Conservation (phyloP, 1,284 basidiomycete genomes). For the Anthracocystis walkeri region DNA sequence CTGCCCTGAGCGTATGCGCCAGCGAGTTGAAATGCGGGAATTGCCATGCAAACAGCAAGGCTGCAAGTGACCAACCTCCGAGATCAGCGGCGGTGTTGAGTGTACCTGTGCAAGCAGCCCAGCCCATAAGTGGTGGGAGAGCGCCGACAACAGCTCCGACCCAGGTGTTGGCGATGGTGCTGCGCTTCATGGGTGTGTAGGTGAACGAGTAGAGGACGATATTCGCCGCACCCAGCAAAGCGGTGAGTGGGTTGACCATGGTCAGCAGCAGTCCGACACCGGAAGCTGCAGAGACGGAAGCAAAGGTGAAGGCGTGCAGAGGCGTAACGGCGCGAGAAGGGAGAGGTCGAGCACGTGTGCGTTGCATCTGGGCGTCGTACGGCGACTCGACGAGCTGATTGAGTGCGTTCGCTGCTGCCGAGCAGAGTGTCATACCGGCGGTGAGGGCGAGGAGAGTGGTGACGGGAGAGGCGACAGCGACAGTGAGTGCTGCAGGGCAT, state of each 20-base stretch:
- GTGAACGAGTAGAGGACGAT: constrained; percentile 89
- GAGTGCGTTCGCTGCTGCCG: constrained; percentile 90
- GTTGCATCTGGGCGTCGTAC: constrained; percentile 94
- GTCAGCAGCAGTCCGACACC: constrained; percentile 83
- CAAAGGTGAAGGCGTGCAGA: constrained; percentile 86
- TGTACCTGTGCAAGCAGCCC: constrained; percentile 90
- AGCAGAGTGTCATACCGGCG: constrained; percentile 88
- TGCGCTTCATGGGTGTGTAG: constrained; percentile 95
- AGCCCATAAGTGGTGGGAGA: constrained; percentile 96
- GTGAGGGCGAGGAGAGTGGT: constrained; percentile 81
- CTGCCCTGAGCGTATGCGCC: constrained; percentile 85
- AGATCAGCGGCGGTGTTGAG: constrained; percentile 75
- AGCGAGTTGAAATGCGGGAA: constrained; percentile 98
- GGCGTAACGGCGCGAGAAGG: constrained; percentile 85
- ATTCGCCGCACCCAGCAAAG: constrained; percentile 84
- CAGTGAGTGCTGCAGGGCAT: constrained; percentile 71
- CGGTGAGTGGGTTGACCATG: constrained; percentile 90
- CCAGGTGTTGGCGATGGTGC: constrained; percentile 91
- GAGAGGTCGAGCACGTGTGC: constrained; percentile 90
- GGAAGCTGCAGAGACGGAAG: constrained; percentile 78
- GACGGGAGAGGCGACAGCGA: constrained; percentile 53
- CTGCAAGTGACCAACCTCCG: constrained; percentile 62
- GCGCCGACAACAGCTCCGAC: constrained; percentile 91
- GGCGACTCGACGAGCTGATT: constrained; percentile 96
- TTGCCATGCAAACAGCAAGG: constrained; percentile 89